These are phyloP conservation scores for Debaryomyces prosopidis DNA, from an alignment of 805 yeast species.

Conservation along the genomic window DNA sequence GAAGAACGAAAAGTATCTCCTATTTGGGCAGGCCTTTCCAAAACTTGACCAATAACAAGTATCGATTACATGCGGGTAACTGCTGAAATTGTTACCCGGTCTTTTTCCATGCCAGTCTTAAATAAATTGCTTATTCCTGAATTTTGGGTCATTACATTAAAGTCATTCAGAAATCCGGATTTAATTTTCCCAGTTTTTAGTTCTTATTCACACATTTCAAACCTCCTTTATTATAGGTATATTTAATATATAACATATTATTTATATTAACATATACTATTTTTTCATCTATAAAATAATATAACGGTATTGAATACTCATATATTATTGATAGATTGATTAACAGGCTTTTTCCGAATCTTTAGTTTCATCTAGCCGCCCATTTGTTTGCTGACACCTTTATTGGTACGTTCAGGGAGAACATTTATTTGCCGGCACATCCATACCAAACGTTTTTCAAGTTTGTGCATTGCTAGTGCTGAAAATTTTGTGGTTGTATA, in stretches of 20 bases:
- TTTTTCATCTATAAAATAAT: background rate
- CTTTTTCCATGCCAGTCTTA: background rate
- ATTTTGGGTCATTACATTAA: background rate
- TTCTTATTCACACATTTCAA: background rate
- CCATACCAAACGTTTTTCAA: constrained; percentile 4
- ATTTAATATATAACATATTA: background rate
- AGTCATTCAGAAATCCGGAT: constrained; percentile 4
- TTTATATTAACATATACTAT: background rate
- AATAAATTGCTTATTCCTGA: constrained; percentile 1
- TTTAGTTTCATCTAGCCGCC: background rate
- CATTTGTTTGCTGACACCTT: constrained; percentile 20
- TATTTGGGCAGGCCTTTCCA: too few relatives aligned
- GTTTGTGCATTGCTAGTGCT: background rate
- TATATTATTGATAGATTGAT: background rate
- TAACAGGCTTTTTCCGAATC: background rate
- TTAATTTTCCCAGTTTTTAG: background rate
- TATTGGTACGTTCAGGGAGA: constrained; percentile 4
- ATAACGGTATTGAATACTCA: background rate
- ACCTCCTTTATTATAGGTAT: constrained; percentile 1
- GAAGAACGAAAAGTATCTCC: background rate
- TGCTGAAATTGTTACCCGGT: background rate
- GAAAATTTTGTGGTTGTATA: background rate
- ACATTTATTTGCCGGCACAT: constrained; percentile 6
- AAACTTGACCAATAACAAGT: background rate
- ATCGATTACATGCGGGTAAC: background rate